These are phyloP conservation scores for Fraxinus velutina DNA, from an alignment of 305 asterid genomes.

Conservation along the genomic window DNA sequence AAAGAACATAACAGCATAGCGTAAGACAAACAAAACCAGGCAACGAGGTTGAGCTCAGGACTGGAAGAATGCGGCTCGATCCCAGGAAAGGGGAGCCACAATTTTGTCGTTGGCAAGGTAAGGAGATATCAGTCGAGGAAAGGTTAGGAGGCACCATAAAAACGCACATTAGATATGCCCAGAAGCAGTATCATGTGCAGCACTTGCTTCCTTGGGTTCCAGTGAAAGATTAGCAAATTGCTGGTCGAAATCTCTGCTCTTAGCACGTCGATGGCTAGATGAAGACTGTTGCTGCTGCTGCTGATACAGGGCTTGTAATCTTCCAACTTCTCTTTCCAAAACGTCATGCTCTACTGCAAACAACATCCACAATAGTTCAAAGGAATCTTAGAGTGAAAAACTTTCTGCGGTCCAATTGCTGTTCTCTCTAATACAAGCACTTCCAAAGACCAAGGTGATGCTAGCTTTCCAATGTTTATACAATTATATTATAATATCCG, in stretches of 20 bases:
- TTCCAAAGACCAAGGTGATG: neutral
- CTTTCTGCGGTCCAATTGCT: neutral
- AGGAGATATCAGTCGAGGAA: neutral
- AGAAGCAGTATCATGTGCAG: slow-evolving; percentile 44
- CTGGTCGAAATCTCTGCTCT: slow-evolving; percentile 50
- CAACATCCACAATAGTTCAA: slow-evolving; percentile 7
- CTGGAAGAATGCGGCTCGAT: neutral
- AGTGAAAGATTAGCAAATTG: slow-evolving; percentile 54
- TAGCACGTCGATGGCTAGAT: slow-evolving; percentile 47
- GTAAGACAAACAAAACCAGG: neutral
- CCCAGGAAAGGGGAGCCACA: neutral
- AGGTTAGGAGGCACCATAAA: slow-evolving; percentile 21
- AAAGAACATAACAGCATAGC: neutral
- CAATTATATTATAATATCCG: neutral
- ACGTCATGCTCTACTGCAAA: slow-evolving; percentile 64
- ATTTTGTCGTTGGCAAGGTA: neutral
- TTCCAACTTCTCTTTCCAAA: slow-evolving; percentile 57
- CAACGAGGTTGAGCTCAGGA: neutral
- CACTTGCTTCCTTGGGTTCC: slow-evolving; percentile 49
- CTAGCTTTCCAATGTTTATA: neutral
- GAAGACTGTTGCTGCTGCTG: slow-evolving; percentile 42
- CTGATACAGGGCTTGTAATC: slow-evolving; percentile 51
- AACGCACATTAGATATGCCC: slow-evolving; percentile 40
- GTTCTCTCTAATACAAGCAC: neutral
- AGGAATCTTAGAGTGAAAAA: neutral